A percentile compares a stretch with the other conserved stretches of the same genome.
phyloP scores from a whole-genome alignment of 176 grass and related monocot genomes.

The Poa annua region DNA sequence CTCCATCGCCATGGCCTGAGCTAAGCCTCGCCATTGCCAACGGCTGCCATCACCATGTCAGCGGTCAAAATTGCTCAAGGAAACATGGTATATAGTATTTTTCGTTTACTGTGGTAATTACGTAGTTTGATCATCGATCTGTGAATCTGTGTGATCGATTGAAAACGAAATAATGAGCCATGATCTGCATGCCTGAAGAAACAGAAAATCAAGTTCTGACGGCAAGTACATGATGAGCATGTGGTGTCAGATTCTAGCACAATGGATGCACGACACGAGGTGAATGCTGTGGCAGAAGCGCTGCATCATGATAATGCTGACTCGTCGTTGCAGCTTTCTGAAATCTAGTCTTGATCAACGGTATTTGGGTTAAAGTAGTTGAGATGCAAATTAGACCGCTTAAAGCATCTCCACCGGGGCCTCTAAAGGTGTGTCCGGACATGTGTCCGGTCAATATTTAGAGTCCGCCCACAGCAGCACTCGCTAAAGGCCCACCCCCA shows the following conservation, averaged over 20 bases:
- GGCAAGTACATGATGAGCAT: background rate
- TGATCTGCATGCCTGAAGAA: background rate
- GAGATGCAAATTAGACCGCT: background rate
- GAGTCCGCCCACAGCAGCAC: no score
- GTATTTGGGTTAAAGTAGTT: background rate
- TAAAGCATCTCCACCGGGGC: no score
- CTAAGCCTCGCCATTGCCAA: background rate
- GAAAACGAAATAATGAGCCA: background rate
- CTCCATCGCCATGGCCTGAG: constrained; percentile 39
- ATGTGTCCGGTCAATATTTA: no score
- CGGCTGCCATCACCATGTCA: background rate
- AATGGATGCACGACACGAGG: background rate
- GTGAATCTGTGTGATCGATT: background rate
- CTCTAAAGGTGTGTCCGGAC: no score
- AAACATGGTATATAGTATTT: background rate
- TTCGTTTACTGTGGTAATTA: background rate
- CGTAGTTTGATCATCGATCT: no score
- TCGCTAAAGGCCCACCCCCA: no score
- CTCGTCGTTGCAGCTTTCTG: background rate
- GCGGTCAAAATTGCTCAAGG: no score
- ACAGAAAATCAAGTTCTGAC: background rate
- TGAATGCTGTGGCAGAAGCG: constrained; percentile 30
- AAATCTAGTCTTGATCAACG: background rate
- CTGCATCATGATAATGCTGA: background rate
- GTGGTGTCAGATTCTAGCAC: constrained; percentile 7